These are phyloP conservation scores for Ceratocystis variospora DNA, from an alignment of 2,329 filamentous ascomycete genomes.

Conservation along the genomic window DNA sequence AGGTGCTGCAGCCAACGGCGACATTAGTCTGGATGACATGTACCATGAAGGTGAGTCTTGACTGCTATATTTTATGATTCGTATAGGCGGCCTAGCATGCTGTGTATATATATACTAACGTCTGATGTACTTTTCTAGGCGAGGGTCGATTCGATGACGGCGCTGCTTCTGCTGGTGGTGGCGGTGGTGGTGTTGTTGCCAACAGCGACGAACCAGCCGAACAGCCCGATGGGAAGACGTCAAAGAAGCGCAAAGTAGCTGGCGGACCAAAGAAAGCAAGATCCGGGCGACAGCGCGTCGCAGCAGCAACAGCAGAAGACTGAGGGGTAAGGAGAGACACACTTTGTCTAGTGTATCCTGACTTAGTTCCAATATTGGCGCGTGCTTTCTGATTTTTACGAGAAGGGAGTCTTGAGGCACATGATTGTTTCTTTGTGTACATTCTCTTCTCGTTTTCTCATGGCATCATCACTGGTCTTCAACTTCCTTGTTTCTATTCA, in stretches of 20 bases:
- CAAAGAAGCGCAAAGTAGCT: conserved; percentile 43
- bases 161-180: conserved; percentile 63
- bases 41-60: conserved; percentile 83
- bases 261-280: conserved; percentile 42
- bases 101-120: conserved; percentile 22
- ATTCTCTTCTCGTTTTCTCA: too few relatives aligned
- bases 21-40: conserved; percentile 78
- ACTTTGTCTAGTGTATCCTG: neutral
- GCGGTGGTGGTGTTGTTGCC: conserved; percentile 37
- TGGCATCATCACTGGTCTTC: too few relatives aligned
- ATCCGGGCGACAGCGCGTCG: conserved; percentile 47
- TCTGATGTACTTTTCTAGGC: conserved; percentile 38
- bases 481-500: neutral
- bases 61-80: neutral
- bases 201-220: conserved; percentile 64
- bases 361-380: neutral
- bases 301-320: conserved; percentile 52
- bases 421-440: too few relatives aligned
- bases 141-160: conserved; percentile 92
- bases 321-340: conserved; percentile 22
- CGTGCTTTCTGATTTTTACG: too few relatives aligned
- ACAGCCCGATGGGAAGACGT: conserved; percentile 34
- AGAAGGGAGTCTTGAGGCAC: too few relatives aligned
- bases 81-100: neutral
- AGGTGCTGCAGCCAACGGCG: conserved; percentile 22